Conservation (phyloP, 2,329 filamentous ascomycete genomes). For the Hansfordia pulvinata region DNA sequence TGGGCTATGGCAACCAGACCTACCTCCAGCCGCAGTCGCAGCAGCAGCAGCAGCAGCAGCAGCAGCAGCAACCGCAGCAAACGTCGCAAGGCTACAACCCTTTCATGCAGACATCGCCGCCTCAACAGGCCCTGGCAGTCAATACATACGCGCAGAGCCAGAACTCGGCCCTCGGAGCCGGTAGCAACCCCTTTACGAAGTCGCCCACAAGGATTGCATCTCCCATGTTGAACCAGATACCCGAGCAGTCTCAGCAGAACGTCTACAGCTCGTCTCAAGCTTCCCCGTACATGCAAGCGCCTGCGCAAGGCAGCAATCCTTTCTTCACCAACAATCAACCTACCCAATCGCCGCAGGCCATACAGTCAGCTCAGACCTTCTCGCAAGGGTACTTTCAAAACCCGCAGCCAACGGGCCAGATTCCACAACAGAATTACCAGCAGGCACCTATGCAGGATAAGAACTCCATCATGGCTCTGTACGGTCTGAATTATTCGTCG, state of each 20-base stretch:
- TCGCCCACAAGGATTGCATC: constrained; percentile 17
- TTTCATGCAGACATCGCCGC: constrained; percentile 24
- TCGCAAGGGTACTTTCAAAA: too few species aligned
- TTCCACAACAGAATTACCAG: constrained; percentile 1
- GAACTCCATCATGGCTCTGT: constrained; percentile 63
- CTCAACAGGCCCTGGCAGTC: constrained; percentile 17
- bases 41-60: constrained; percentile 21
- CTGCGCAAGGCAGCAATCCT: constrained; percentile 17
- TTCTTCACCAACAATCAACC: constrained; percentile 17
- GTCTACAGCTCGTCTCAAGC: constrained; percentile 16
- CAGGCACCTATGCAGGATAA: constrained; percentile 37
- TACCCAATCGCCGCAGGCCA: constrained; percentile 9
- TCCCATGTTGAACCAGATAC: constrained; percentile 19
- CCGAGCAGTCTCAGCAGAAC: constrained; percentile 21
- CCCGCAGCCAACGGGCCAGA: not conserved
- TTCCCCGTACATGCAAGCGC: constrained; percentile 14
- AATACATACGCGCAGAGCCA: constrained; percentile 14
- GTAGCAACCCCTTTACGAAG: constrained; percentile 16
- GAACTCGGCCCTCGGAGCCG: constrained; percentile 9
- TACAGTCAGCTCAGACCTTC: too few species aligned
- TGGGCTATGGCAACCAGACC: constrained; percentile 25
- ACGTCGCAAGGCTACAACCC: constrained; percentile 35
- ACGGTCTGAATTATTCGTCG: constrained; percentile 50
- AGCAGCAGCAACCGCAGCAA: constrained; percentile 21
- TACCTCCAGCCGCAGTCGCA: constrained; percentile 25